phyloP scores from a whole-genome alignment of 768 basidiomycete species.

The Clitopilus hobsonii region DNA sequence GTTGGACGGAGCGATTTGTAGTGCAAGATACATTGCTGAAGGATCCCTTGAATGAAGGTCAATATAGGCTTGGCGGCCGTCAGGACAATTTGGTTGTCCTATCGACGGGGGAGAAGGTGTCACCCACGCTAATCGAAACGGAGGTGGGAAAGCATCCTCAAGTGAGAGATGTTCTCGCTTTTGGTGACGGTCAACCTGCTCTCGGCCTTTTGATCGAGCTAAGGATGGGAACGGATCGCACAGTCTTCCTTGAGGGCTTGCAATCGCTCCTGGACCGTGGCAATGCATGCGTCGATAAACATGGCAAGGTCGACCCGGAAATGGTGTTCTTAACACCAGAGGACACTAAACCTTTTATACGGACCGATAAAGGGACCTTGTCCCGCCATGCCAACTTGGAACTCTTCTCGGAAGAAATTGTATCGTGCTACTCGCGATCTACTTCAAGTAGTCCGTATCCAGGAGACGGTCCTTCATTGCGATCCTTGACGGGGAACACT shows the following conservation, averaged over 20 bases:
- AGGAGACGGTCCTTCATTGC: constrained; percentile 16
- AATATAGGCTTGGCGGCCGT: constrained; percentile 31
- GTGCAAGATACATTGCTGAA: constrained; percentile 33
- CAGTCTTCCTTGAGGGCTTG: constrained; percentile 13
- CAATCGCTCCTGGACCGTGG: constrained; percentile 27
- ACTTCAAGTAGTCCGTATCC: constrained; percentile 17
- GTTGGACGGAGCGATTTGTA: constrained; percentile 26
- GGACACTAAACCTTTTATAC: constrained; percentile 23
- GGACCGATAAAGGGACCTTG: constrained; percentile 34
- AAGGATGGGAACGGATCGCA: constrained; percentile 6
- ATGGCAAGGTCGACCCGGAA: constrained; percentile 30
- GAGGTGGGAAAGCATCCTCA: constrained; percentile 28
- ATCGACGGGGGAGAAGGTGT: constrained; percentile 38
- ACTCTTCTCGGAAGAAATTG: constrained; percentile 28
- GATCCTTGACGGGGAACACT: constrained; percentile 12
- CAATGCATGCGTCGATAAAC: constrained; percentile 30
- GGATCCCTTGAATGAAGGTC: constrained; percentile 23
- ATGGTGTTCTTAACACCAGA: constrained; percentile 32
- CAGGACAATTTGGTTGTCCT: constrained; percentile 38
- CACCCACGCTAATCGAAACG: constrained; percentile 26
- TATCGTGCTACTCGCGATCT: constrained; percentile 23
- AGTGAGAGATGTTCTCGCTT: constrained; percentile 31
- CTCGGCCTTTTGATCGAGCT: constrained; percentile 35
- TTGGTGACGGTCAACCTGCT: constrained; percentile 28
- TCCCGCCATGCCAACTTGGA: constrained; percentile 26